A percentile compares a stretch with the other conserved stretches of the same genome.
phyloP scores from a whole-genome alignment of 176 grass and related monocot genomes.

The Elaeis guineensis region DNA sequence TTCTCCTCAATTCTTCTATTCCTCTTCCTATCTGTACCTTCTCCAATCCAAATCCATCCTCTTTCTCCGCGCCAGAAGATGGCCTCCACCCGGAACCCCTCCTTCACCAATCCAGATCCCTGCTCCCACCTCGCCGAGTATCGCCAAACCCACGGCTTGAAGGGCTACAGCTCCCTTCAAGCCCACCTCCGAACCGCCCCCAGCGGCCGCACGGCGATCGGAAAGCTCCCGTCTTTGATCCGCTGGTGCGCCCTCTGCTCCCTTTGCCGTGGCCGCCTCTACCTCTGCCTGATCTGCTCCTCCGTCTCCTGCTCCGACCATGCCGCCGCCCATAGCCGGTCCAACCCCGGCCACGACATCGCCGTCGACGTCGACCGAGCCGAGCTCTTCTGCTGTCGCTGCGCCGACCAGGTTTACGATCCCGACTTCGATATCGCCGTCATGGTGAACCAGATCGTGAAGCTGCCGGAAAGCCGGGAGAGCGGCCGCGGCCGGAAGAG shows the following conservation, averaged over 20 bases:
- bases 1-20: not conserved
- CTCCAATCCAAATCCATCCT: not conserved
- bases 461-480: not conserved
- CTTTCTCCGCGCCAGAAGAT: not conserved
- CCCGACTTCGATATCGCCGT: constrained; percentile 23
- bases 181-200: constrained; percentile 5
- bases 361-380: constrained; percentile 20
- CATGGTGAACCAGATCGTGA: constrained; percentile 11
- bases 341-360: constrained; percentile 16
- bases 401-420: constrained; percentile 25
- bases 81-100: not conserved
- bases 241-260: not conserved
- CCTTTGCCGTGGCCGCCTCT: not conserved
- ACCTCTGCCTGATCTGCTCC: constrained; percentile 19
- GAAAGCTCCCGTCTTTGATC: constrained; percentile 6
- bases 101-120: constrained; percentile 6
- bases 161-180: constrained; percentile 15
- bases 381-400: constrained; percentile 22
- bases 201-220: constrained; percentile 8
- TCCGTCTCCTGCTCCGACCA: constrained; percentile 12
- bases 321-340: not conserved
- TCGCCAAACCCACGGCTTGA: constrained; percentile 1
- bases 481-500: constrained; percentile 1
- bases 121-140: constrained; percentile 24
- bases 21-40: not conserved